A percentile compares a stretch with the other conserved stretches of the same genome.
Evolutionary conservation across 164 flowering plant genomes (phyloP).

Genomic region (Stephania yunnanensis): DNA sequence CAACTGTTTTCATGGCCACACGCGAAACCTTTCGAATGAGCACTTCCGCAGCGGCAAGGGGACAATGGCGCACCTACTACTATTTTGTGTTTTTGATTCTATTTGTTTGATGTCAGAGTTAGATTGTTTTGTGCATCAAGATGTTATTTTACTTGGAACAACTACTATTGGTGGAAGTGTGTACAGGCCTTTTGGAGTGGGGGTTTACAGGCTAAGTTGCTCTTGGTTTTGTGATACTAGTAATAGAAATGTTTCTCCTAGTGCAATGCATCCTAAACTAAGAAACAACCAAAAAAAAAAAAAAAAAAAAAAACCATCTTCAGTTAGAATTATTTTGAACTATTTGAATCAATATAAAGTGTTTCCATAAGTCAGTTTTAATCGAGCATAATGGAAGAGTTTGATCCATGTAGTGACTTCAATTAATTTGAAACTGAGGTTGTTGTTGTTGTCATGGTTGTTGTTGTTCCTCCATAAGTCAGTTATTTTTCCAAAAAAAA

Average conservation of each 20-base stretch:
- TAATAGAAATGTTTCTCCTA: constrained; percentile 1
- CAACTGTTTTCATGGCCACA: constrained; percentile 12
- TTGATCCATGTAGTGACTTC: too few species aligned
- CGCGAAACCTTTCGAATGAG: background rate
- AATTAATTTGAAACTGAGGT: too few species aligned
- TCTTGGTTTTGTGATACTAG: constrained; percentile 3
- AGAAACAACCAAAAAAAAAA: too few species aligned
- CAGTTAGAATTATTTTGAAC: too few species aligned
- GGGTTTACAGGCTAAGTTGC: constrained; percentile 2
- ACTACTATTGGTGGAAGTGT: constrained; percentile 10
- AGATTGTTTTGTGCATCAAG: constrained; percentile 15
- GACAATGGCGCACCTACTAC: background rate
- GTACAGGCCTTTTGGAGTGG: constrained; percentile 14
- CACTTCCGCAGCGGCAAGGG: background rate
- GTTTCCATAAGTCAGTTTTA: too few species aligned
- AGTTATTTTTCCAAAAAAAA: background rate
- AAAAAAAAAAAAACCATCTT: too few species aligned
- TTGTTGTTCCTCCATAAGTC: too few species aligned
- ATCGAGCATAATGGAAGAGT: too few species aligned
- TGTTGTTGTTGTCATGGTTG: too few species aligned
- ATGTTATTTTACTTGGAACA: constrained; percentile 6
- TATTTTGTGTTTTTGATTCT: background rate
- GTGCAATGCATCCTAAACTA: background rate
- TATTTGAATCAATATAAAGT: too few species aligned
- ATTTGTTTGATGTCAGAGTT: constrained; percentile 11